Evolutionary conservation across 1,139 yeast species (phyloP), one percentile per base, ranked within the genome.

Genomic region (Yamadazyma pseudoaaseri): DNA sequence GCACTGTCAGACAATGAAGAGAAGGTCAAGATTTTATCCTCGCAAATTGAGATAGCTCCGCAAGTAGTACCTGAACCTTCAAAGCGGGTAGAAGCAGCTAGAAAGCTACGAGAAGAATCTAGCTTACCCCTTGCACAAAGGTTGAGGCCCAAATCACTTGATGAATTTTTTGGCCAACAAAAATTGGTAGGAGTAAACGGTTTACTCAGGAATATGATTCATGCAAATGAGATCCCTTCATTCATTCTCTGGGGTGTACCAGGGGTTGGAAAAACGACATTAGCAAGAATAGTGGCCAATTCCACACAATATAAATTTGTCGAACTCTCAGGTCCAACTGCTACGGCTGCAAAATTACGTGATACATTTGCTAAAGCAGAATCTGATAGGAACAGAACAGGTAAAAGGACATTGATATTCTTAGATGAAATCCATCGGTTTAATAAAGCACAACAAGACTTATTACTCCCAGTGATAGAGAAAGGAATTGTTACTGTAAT

Each of bases 221-320:
- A 71, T 23, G 58, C 73, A 2, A 83, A 79, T 27, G 63, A 60
- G 43, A 76, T 79, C 2, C 97, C 97, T 0, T 89, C 97, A 0
- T 75, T 92, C 65, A 79, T 92, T 5, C 63, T 92, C 10, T 92
- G 97, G 97, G 99, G 99, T 0, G 86, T 86, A 1, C 95, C 97
- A 1, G 97, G 97, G 0, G 92, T 84, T 2, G 99, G 99, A 0
- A 92, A 92, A 54, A 92, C 99, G 0, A 81, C 97, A 0, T 49
- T 76, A 31, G 79, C 80, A 1, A 54, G 85, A 34, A 79, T 83
- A 16, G 68, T 85, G 6, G 83, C 80, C 1, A 59, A 64, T 21
- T 60, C 70, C 1, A 67, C 83, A 1, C 70, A 73, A 32, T 70
- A 79, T 39, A 57, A 56, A 35, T 85, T 90, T 56, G 74, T 87